These are phyloP conservation scores for Kwoniella europaea DNA, from an alignment of 768 basidiomycete genomes.

Conservation along the genomic window DNA sequence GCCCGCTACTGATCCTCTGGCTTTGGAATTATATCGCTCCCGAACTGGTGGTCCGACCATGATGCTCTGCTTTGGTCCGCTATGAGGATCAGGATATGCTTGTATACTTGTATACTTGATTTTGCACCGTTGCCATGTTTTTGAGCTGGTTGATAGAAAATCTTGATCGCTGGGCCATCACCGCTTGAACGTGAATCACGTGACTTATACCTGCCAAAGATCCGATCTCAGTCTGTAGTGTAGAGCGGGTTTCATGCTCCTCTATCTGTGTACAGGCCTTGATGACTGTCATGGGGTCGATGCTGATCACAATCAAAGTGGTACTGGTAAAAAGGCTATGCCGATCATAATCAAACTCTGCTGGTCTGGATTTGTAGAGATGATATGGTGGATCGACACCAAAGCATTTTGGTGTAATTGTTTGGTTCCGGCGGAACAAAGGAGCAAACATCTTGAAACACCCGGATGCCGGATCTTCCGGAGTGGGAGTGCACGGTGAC, in stretches of 20 bases:
- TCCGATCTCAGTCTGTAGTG: too few relatives aligned
- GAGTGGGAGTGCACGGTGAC: neutral
- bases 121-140: neutral
- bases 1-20: constrained; percentile 67
- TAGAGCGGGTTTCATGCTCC: too few relatives aligned
- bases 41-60: constrained; percentile 50
- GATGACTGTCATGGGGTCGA: too few relatives aligned
- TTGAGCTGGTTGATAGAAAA: neutral
- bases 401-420: neutral
- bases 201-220: neutral
- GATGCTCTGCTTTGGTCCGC: neutral
- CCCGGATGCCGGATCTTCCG: neutral
- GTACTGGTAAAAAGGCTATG: too few relatives aligned
- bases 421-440: neutral
- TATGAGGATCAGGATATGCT: neutral
- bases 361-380: too few relatives aligned
- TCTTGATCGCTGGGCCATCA: neutral
- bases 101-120: neutral
- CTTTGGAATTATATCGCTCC: constrained; percentile 67
- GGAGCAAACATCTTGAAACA: neutral
- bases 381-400: neutral
- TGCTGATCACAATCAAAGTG: too few relatives aligned
- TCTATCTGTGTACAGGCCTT: too few relatives aligned
- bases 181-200: neutral
- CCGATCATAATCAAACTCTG: too few relatives aligned